Base-by-base conservation (phyloP, 2,329 filamentous ascomycete species). In the Pezizomycotina sp. region DNA sequence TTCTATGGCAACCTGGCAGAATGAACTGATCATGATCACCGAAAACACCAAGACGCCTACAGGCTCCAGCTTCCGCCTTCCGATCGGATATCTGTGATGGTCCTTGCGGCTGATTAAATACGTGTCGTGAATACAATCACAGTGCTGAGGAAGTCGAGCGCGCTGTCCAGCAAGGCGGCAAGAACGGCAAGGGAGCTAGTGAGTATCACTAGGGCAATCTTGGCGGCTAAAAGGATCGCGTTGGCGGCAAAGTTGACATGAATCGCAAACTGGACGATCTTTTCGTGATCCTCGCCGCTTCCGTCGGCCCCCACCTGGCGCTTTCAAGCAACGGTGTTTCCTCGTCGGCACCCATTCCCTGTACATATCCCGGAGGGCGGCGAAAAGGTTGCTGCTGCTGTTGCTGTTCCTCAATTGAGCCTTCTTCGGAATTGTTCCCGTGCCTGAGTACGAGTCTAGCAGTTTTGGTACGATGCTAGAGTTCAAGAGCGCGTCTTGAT, bases 381-480 rank as follows among this genome's bases (percentile, higher is more conserved):
- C 46, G 38, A 28, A 47, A 27, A 15, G 45, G 45, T 12, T 43
- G 36, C 13, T 27, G 38, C 13, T 28, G 35, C 10, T n/a, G 6
- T 24, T 5, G n/a, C 12, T 28, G 19, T 21, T 21, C 15, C 23
- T 16, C n/a, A 9, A 7, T 32, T 8, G 14, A 10, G n/a, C 27
- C 2, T n/a, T n/a, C 32, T 43, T 36, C 3, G 23, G 31, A 14
- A 43, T 43, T 3, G 24, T 28, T 14, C 21, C 14, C 8, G 14
- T 10, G 24, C 29, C 16, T 19, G 32, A 26, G 36, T 49, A 49
- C 19, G 41, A 46, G 53, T 91, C 84, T 39, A 95, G 73, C 27
- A 95, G 64, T 50, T 86, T 76, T 53, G 92, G 84, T 2, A 84
- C 84, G n/a, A 92, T 69, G 19, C 81, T 84, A 6, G 82, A 92